Percentiles rank a stretch among this genome's conserved stretches.
Conservation (phyloP, 306 rosid species). For the Clitoria ternatea region DNA sequence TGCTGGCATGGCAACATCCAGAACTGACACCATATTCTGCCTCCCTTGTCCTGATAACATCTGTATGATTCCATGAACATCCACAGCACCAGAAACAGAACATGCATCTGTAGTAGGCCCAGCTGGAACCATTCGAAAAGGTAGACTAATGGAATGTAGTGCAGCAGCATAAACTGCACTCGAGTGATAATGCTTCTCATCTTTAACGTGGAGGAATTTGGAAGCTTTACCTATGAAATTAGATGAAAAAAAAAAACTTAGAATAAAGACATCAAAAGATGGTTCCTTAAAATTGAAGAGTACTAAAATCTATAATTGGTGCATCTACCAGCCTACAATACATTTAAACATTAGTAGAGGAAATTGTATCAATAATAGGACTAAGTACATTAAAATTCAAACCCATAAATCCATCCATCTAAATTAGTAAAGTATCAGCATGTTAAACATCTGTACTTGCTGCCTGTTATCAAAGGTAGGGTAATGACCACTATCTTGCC, state of each 20-base stretch:
- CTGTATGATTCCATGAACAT: conserved; percentile 61
- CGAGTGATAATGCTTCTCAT: conserved; percentile 70
- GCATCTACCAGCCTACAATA: conserved; percentile 13
- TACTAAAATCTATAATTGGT: conserved; percentile 5
- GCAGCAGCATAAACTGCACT: conserved; percentile 85
- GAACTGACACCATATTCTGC: conserved; percentile 71
- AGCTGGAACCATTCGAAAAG: conserved; percentile 70
- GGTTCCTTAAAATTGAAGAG: conserved; percentile 15
- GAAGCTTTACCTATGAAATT: conserved; percentile 68
- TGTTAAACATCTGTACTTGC: conserved; percentile 1
- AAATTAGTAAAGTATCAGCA: conserved; percentile 10
- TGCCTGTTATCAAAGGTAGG: neutral
- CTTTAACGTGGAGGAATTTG: conserved; percentile 49
- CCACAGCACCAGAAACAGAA: conserved; percentile 62
- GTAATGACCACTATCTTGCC: conserved; percentile 13
- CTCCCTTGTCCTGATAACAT: conserved; percentile 70
- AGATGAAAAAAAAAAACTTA: conserved; percentile 11
- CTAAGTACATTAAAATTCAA: neutral
- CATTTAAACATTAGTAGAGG: neutral
- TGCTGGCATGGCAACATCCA: conserved; percentile 87
- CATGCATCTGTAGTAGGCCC: conserved; percentile 55
- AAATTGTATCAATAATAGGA: neutral
- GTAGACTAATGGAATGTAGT: conserved; percentile 72
- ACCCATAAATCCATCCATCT: neutral
- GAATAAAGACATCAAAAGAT: conserved; percentile 3